These are phyloP conservation scores for Cercospora beticola DNA, from an alignment of 2,329 filamentous ascomycete genomes.

Conservation along the genomic window DNA sequence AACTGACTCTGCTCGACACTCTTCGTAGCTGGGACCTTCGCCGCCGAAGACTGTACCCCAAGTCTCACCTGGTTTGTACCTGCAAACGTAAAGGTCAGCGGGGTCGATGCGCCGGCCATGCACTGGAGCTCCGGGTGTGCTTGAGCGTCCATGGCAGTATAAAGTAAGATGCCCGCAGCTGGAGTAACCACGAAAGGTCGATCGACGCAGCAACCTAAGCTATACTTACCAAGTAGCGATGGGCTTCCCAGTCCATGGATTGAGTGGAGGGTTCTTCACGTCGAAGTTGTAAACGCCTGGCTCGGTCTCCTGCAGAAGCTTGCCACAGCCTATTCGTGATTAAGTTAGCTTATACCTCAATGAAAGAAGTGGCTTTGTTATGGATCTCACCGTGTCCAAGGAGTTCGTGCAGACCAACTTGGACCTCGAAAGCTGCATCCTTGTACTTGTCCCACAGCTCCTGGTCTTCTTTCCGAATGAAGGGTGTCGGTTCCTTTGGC, in stretches of 20 bases:
- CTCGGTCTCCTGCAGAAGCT: conserved; percentile 84
- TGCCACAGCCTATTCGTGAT: conserved; percentile 71
- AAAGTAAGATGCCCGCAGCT: no score
- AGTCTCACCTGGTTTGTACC: conserved; percentile 88
- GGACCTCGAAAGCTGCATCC: conserved; percentile 87
- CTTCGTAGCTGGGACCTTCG: conserved; percentile 85
- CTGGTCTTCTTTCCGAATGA: conserved; percentile 77
- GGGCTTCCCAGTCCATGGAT: conserved; percentile 73
- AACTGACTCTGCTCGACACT: conserved; percentile 90
- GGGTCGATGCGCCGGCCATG: no score
- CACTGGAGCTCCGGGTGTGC: no score
- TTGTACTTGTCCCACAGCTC: conserved; percentile 78
- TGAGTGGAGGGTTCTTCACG: conserved; percentile 73
- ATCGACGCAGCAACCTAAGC: no score
- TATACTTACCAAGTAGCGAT: conserved; percentile 65
- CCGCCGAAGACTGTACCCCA: conserved; percentile 90
- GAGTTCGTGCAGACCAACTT: conserved; percentile 92
- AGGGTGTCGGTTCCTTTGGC: conserved; percentile 87
- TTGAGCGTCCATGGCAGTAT: no score
- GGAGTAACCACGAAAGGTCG: no score
- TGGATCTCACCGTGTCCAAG: conserved; percentile 62
- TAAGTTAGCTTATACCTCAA: neutral
- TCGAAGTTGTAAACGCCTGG: conserved; percentile 88
- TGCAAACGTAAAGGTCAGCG: neutral
- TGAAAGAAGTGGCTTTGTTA: neutral